These are phyloP conservation scores for Ramularia collo-cygni DNA, from an alignment of 2,329 filamentous ascomycete genomes.

Conservation along the genomic window DNA sequence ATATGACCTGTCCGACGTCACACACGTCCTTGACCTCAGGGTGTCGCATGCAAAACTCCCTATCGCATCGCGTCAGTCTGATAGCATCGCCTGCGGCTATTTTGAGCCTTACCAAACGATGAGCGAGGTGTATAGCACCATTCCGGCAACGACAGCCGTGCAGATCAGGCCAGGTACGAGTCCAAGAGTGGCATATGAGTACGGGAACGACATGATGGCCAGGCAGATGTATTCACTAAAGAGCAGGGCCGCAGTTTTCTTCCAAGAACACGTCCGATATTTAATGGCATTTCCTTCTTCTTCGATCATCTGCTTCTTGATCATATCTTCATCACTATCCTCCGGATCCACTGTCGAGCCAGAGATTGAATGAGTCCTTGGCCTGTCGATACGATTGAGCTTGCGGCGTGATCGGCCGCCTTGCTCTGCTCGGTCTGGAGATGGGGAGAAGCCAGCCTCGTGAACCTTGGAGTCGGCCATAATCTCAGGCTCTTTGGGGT, in stretches of 20 bases:
- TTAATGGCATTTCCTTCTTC: conserved; percentile 76
- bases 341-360: conserved; percentile 12
- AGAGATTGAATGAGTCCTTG: conserved; percentile 31
- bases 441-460: conserved; percentile 20
- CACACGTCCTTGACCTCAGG: conserved; percentile 89
- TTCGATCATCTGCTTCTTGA: conserved; percentile 64
- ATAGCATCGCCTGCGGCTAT: too few species aligned
- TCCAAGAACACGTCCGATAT: conserved; percentile 90
- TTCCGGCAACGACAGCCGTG: conserved; percentile 66
- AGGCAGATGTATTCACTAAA: conserved; percentile 96
- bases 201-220: conserved; percentile 91
- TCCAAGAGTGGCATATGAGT: conserved; percentile 81
- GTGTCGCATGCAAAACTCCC: conserved; percentile 86
- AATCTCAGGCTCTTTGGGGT: too few species aligned
- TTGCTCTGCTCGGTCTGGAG: conserved; percentile 27
- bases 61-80: conserved; percentile 37
- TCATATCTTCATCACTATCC: conserved; percentile 29
- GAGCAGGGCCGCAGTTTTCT: conserved; percentile 83
- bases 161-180: conserved; percentile 80
- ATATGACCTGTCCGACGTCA: conserved; percentile 91
- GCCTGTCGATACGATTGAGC: conserved; percentile 37
- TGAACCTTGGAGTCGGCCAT: too few species aligned
- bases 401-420: conserved; percentile 26
- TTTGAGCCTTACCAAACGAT: conserved; percentile 56
- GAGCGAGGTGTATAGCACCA: conserved; percentile 79